These are phyloP conservation scores for Brassica nigra DNA, from an alignment of 345 rosid species.

Conservation along the genomic window DNA sequence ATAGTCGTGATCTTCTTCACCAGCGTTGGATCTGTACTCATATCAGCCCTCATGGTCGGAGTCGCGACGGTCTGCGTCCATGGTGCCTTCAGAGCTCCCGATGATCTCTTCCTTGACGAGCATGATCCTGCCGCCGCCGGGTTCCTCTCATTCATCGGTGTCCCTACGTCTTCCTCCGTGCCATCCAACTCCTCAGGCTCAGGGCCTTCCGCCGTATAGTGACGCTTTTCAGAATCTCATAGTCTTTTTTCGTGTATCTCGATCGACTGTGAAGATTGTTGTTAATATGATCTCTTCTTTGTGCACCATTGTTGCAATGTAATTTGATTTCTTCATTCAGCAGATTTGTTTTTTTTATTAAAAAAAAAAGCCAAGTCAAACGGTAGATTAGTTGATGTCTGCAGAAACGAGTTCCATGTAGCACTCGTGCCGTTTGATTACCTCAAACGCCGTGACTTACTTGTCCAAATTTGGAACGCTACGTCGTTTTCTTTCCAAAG, in stretches of 20 bases:
- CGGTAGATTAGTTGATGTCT: too few species aligned
- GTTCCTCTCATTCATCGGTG: slow-evolving; percentile 59
- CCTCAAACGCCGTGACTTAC: background rate
- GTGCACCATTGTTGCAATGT: slow-evolving; percentile 10
- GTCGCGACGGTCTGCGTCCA: slow-evolving; percentile 56
- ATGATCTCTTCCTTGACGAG: slow-evolving; percentile 65
- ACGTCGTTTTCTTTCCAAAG: background rate
- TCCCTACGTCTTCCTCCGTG: slow-evolving; percentile 46
- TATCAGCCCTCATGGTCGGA: slow-evolving; percentile 64
- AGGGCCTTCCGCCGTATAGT: slow-evolving; percentile 23
- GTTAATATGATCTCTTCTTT: slow-evolving; percentile 6
- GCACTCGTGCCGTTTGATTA: background rate
- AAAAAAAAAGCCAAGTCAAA: background rate
- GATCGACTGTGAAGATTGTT: background rate
- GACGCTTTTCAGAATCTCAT: background rate
- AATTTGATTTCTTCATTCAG: background rate
- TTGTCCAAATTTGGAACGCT: background rate
- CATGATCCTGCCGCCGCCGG: slow-evolving; percentile 61
- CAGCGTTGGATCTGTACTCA: slow-evolving; percentile 57
- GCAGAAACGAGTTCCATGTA: background rate
- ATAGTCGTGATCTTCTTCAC: slow-evolving; percentile 58
- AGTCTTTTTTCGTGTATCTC: background rate
- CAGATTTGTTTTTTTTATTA: background rate
- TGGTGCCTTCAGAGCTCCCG: slow-evolving; percentile 59
- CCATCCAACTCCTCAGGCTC: slow-evolving; percentile 4